A percentile compares a stretch with the other conserved stretches of the same genome.
Conservation (phyloP, 495 filamentous ascomycete genomes). For the Neurospora sp. region DNA sequence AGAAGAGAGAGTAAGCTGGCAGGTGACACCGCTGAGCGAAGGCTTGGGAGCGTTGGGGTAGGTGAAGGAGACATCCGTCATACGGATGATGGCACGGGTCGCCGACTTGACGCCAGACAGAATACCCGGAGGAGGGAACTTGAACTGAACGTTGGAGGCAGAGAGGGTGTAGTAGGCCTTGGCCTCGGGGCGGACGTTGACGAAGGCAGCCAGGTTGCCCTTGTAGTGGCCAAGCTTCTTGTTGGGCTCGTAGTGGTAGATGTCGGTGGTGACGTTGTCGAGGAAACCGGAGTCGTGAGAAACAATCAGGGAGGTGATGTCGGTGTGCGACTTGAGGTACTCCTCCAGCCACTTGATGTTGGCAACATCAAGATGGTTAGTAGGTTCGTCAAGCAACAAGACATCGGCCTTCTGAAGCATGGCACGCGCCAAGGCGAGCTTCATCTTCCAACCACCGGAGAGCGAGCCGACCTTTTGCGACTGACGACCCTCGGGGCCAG, state of each 20-base stretch:
- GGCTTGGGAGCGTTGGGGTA: conserved; percentile 83
- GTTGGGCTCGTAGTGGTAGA: conserved; percentile 91
- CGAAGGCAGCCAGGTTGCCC: conserved; percentile 89
- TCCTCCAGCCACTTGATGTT: conserved; percentile 94
- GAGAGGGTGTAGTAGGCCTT: conserved; percentile 98
- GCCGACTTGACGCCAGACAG: conserved; percentile 88
- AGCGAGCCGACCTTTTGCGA: conserved; percentile 81
- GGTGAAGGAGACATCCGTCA: conserved; percentile 82
- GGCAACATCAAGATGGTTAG: conserved; percentile 93
- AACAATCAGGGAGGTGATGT: conserved; percentile 96
- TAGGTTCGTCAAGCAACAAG: conserved; percentile 93
- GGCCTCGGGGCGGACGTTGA: conserved; percentile 86
- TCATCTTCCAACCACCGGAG: conserved; percentile 99
- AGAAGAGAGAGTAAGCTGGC: conserved; percentile 78
- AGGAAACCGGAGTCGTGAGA: conserved; percentile 97
- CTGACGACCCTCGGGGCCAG: conserved; percentile 81
- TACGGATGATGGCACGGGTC: conserved; percentile 88
- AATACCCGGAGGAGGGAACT: conserved; percentile 93
- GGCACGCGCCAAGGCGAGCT: conserved; percentile 88
- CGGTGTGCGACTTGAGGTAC: conserved; percentile 89
- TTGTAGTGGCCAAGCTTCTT: conserved; percentile 96
- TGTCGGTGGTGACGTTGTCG: conserved; percentile 94
- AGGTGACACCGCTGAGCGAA: conserved; percentile 76
- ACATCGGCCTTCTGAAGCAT: conserved; percentile 97
- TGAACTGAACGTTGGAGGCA: conserved; percentile 84